Conservation (phyloP, 2,329 filamentous ascomycete genomes). For the Fusarium bulbicola region DNA sequence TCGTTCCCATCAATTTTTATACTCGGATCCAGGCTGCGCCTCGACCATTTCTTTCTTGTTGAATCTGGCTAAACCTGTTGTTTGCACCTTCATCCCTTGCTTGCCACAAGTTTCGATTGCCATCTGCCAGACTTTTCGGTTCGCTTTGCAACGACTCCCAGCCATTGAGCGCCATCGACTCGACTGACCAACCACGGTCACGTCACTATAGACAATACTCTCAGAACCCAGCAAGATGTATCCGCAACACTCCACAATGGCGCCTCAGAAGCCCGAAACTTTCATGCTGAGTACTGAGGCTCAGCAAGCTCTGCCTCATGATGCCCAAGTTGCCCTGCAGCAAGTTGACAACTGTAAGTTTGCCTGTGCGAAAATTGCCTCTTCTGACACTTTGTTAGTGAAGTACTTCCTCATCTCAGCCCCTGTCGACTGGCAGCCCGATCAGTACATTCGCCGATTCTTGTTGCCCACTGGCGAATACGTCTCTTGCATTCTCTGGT, state of each 20-base stretch:
- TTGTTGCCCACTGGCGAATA: conserved; percentile 97
- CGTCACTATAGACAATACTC: conserved; percentile 40
- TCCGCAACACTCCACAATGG: conserved; percentile 86
- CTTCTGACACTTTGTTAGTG: conserved; percentile 62
- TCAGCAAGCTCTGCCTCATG: conserved; percentile 93
- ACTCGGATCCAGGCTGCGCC: conserved; percentile 48
- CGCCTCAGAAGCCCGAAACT: conserved; percentile 95
- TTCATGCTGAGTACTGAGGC: conserved; percentile 98
- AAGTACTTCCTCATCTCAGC: conserved; percentile 99
- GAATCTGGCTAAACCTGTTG: conserved; percentile 10
- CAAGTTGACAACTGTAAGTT: conserved; percentile 95
- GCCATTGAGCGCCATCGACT: conserved; percentile 30
- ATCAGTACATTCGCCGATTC: conserved; percentile 96
- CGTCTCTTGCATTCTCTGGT: conserved; percentile 96
- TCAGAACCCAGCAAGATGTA: conserved; percentile 67
- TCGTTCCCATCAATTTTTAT: conserved; percentile 39
- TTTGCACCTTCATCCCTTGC: conserved; percentile 7
- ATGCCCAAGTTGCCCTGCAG: conserved; percentile 95
- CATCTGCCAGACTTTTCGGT: conserved; percentile 26
- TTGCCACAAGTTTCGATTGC: conserved; percentile 8
- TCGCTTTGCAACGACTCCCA: conserved; percentile 15
- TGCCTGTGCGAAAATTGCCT: background rate
- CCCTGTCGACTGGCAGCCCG: conserved; percentile 95
- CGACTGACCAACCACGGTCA: conserved; percentile 40
- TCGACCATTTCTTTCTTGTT: conserved; percentile 35